A percentile compares a stretch with the other conserved stretches of the same genome.
Conservation (phyloP, 2,329 filamentous ascomycete species). For the Trichoderma breve region DNA sequence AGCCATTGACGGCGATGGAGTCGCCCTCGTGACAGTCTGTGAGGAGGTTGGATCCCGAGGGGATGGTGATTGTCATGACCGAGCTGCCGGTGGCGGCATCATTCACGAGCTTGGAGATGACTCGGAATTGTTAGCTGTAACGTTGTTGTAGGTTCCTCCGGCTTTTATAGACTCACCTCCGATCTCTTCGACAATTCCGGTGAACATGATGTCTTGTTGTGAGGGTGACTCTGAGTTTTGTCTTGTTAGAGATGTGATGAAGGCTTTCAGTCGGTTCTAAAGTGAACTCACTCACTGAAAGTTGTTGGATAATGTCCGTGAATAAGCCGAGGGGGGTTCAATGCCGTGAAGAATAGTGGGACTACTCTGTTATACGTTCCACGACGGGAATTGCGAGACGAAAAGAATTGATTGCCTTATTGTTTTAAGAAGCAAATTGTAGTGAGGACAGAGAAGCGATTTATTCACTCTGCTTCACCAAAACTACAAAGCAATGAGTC, state of each 20-base stretch:
- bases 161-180: conserved; percentile 64
- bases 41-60: conserved; percentile 68
- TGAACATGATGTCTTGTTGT: conserved; percentile 70
- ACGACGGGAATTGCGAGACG: background rate
- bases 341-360: background rate
- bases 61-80: conserved; percentile 79
- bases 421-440: background rate
- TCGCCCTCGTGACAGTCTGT: conserved; percentile 83
- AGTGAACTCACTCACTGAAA: background rate
- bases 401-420: background rate
- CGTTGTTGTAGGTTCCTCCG: background rate
- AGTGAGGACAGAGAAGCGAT: background rate
- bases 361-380: background rate
- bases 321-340: background rate
- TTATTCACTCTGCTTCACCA: background rate
- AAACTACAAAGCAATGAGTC: background rate
- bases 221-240: background rate
- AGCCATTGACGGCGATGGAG: conserved; percentile 93
- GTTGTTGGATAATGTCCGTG: background rate
- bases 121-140: conserved; percentile 48
- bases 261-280: background rate
- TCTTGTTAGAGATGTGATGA: background rate
- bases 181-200: conserved; percentile 87
- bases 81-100: conserved; percentile 85
- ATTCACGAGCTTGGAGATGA: conserved; percentile 75